Percentiles rank a stretch among this genome's conserved stretches.
Evolutionary conservation across 2,329 filamentous ascomycete genomes (phyloP).

Genomic region (Ceratocystis variospora): DNA sequence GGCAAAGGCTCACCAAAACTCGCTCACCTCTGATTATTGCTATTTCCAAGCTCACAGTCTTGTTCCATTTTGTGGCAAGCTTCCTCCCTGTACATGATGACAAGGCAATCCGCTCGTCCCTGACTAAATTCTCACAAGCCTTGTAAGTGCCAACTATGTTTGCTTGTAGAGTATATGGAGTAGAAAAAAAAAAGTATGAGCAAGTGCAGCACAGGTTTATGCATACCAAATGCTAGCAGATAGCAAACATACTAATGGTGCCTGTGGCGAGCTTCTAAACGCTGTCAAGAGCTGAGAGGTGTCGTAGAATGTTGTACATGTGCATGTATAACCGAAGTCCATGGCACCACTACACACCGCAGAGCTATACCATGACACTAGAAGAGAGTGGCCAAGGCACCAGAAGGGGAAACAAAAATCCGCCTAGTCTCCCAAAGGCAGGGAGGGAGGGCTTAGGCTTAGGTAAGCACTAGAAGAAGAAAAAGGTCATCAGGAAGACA

Average conservation of each 20-base stretch:
- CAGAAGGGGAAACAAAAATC: too few relatives aligned
- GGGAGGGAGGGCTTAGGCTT: too few relatives aligned
- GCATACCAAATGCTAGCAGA: not conserved
- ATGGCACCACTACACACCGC: not conserved
- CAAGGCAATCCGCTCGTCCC: not conserved
- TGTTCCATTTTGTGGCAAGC: not conserved
- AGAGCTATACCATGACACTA: too few relatives aligned
- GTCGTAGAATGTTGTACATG: not conserved
- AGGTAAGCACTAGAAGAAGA: not conserved
- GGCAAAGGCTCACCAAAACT: not conserved
- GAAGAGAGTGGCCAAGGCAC: too few relatives aligned
- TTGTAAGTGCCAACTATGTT: not conserved
- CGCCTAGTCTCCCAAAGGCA: too few relatives aligned
- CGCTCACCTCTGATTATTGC: not conserved
- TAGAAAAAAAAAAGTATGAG: not conserved
- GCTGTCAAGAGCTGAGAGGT: not conserved
- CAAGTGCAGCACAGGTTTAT: not conserved
- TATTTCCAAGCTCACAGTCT: not conserved
- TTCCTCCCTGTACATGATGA: not conserved
- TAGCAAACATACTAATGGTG: not conserved
- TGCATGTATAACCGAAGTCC: not conserved
- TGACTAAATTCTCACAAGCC: conserved; percentile 1
- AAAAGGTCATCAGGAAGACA: not conserved
- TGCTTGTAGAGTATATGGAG: not conserved
- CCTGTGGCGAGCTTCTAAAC: not conserved